Evolutionary conservation across 371 early-diverging fungal genomes (phyloP).

Genomic region (Syncephalastrum racemosum): DNA sequence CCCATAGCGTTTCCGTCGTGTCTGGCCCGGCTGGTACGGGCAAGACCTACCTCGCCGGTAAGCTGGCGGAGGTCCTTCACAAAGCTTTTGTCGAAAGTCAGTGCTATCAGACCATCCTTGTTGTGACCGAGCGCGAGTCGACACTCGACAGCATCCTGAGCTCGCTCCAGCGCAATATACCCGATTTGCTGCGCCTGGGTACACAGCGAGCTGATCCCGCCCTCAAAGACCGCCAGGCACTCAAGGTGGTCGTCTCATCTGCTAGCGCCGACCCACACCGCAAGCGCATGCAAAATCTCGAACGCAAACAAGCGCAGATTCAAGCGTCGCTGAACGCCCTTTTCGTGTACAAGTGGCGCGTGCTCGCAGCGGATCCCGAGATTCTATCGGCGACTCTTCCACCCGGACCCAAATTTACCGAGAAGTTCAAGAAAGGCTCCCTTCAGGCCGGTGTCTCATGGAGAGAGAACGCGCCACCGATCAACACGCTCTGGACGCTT

Average conservation of each 20-base stretch:
- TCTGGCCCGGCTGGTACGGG: conserved; percentile 44
- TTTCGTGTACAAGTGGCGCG: conserved; percentile 17
- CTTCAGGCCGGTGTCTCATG: no score
- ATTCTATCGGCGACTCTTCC: conserved; percentile 19
- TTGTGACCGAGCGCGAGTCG: conserved; percentile 28
- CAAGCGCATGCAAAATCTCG: conserved; percentile 17
- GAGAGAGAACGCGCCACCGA: no score
- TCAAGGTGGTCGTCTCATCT: conserved; percentile 7
- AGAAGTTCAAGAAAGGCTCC: no score
- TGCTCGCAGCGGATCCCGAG: conserved; percentile 10
- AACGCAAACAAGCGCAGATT: conserved; percentile 11
- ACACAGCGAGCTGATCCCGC: conserved; percentile 2
- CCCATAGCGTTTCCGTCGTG: conserved; percentile 34
- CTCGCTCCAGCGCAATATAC: conserved; percentile 9
- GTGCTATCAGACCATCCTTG: conserved; percentile 34
- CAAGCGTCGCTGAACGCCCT: conserved; percentile 27
- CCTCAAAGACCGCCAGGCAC: conserved; percentile 19
- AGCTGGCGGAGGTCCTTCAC: conserved; percentile 29
- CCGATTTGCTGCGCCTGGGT: conserved; percentile 35
- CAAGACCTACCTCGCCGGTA: conserved; percentile 36
- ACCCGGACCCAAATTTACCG: conserved; percentile 9
- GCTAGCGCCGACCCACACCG: conserved; percentile 22
- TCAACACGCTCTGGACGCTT: conserved; percentile 13
- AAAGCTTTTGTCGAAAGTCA: conserved; percentile 24
- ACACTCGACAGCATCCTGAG: conserved; percentile 28